Base-by-base conservation (phyloP, 2,329 filamentous ascomycete species). In the Fusarium humuli region DNA sequence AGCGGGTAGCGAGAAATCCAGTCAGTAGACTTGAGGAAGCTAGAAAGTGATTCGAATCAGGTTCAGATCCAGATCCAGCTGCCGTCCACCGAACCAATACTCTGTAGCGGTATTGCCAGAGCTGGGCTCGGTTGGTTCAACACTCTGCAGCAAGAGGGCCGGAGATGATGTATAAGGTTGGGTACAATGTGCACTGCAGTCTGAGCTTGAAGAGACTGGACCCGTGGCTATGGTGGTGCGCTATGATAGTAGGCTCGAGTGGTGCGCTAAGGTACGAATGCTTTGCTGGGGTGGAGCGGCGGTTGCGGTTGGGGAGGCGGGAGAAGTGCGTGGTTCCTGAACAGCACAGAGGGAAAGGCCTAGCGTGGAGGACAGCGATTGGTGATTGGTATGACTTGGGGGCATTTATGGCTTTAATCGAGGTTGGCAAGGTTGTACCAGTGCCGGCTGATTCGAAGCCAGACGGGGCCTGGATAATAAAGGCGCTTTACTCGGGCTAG, bases 301-400 rank as follows among this genome's bases (percentile, higher is more conserved):
- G 67, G 53, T 70, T 58, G 42, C 22, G 55, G 57, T 67, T 74
- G 67, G 58, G 68, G 64, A 67, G 60, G 37, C 44, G 66, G 67
- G 54, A 70, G 57, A 67, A 69, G 53, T 49, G 59, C 56, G 67
- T 64, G 65, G 69, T 74, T 62, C 71, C 67, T 71, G 70, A 44
- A 67, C 63, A 70, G 49, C 34, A 53, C 49, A 41, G 34, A 67
- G 52, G 56, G 70, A 66, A 65, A 68, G 61, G 61, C 61, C 64
- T 73, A 72, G 78, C 77, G 78, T 79, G 78, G 76, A 75, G 58
- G 70, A 45, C 65, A 61, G 58, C 72, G 74, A 79, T 79, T 79
- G 78, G 78, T 72, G 74, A 79, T 79, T 79, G 78, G 77, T 71
- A 67, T 63, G 65, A 71, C 59, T 56, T 25, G 42, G 58, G 58